Percentiles rank a stretch among this genome's conserved stretches.
Evolutionary conservation across 192 early-diverging fungal genomes (phyloP).

Genomic region (Paraglomus brasilianum): DNA sequence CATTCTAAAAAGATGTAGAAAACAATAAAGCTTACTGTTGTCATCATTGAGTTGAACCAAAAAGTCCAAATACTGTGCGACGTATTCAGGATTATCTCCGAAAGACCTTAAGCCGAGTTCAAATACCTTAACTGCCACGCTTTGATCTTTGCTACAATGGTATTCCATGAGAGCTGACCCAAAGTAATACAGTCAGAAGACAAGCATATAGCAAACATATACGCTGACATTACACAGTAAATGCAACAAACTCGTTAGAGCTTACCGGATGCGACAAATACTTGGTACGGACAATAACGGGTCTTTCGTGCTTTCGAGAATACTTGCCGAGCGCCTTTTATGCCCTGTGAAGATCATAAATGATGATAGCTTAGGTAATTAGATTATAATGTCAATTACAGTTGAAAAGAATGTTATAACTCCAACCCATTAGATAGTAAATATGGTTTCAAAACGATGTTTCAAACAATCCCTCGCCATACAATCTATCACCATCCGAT

Average conservation of each 20-base stretch:
- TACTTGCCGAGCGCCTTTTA: slow-evolving; percentile 67
- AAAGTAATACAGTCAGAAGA: slow-evolving; percentile 15
- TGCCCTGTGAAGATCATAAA: slow-evolving; percentile 47
- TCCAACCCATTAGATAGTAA: slow-evolving; percentile 5
- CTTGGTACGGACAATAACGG: slow-evolving; percentile 73
- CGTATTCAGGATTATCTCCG: slow-evolving; percentile 69
- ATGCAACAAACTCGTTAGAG: too few species aligned
- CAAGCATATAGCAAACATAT: too few species aligned
- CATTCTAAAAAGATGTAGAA: neutral
- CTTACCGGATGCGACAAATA: slow-evolving; percentile 79
- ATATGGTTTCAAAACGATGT: too few species aligned
- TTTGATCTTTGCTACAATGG: slow-evolving; percentile 80
- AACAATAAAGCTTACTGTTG: slow-evolving; percentile 57
- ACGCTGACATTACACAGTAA: neutral
- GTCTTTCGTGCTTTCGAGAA: slow-evolving; percentile 79
- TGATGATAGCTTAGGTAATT: neutral
- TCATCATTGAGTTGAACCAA: slow-evolving; percentile 89
- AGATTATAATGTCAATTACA: neutral
- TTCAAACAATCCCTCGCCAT: too few species aligned
- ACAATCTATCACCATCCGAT: neutral
- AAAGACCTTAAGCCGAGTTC: slow-evolving; percentile 83
- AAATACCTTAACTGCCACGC: slow-evolving; percentile 86
- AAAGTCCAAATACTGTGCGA: slow-evolving; percentile 82
- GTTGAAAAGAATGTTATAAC: neutral
- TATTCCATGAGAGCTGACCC: slow-evolving; percentile 84